Evolutionary conservation across 2,329 filamentous ascomycete species (phyloP), one percentile per base, ranked within the genome.

Genomic region (Fusarium acutatum): DNA sequence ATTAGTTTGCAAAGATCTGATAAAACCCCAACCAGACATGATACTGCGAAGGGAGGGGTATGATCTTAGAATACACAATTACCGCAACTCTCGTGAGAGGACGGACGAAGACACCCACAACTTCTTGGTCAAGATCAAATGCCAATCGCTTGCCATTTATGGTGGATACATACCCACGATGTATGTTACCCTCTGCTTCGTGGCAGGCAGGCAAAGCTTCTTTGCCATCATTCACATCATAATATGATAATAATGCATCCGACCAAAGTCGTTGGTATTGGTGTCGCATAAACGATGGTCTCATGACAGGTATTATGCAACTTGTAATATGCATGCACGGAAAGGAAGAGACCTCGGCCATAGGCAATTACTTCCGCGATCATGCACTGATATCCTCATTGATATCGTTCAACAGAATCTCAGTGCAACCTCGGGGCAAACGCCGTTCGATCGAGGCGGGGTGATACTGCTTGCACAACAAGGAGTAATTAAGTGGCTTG

Each of bases 361-460:
- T 46, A 40, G 54, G 30, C 20, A 43, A 40, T n/a, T 53, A 49
- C 47, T 71, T 41, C 62, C 35, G 49, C 54, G 58, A 73, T 60
- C 34, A 59, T 71, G 59, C 62, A 61, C 49, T 62, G 53, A 59
- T 59, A 46, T 49, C 59, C 57, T 57, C 49, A 50, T 59, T 43
- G 44, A 60, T 38, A 52, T 54, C 17, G 60, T 62, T 59, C 24
- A 59, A 70, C 71, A 60, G 47, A 68, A 68, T 71, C 71, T 64
- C 49, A 60, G 61, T 74, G 41, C 56, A 41, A 71, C 71, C 49
- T 60, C 34, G 40, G 62, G 40, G 57, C 41, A 56, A 60, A 49
- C 65, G 37, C 62, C 59, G 49, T 73, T 75, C 72, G 59, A 75
- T 75, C 65, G 46, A 56, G 60, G 61, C 49, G 59, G 43, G 59